Percentiles rank a stretch among this genome's conserved stretches.
These are phyloP conservation scores for Rhynchosporium graminicola DNA, from an alignment of 2,329 filamentous ascomycete species.

Conservation along the genomic window DNA sequence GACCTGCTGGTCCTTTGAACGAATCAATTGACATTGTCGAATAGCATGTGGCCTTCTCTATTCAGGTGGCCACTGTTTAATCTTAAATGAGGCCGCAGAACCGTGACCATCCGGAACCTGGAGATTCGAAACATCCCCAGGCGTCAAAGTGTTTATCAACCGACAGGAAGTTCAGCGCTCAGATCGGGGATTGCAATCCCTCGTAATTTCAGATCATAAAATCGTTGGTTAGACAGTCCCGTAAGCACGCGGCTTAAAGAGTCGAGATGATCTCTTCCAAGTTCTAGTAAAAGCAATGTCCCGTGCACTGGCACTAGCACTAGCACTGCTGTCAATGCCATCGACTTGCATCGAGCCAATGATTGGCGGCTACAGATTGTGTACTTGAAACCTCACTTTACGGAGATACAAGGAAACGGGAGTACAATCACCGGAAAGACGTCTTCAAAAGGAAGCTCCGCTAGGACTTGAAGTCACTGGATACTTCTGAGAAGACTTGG, in stretches of 20 bases:
- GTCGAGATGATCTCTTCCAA: slow-evolving; percentile 38
- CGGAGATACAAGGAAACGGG: background rate
- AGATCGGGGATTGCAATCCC: slow-evolving; percentile 44
- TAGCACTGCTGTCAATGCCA: slow-evolving; percentile 1
- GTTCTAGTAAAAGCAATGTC: slow-evolving; percentile 36
- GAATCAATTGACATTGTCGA: slow-evolving; percentile 53
- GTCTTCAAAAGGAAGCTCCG: background rate
- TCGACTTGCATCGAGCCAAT: background rate
- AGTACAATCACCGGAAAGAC: background rate
- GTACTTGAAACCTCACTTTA: background rate
- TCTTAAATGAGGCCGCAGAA: slow-evolving; percentile 51
- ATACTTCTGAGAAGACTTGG: background rate
- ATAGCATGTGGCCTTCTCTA: slow-evolving; percentile 40
- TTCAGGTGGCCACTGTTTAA: background rate
- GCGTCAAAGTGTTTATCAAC: slow-evolving; percentile 40
- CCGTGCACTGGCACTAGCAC: slow-evolving; percentile 21
- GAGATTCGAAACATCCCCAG: slow-evolving; percentile 35
- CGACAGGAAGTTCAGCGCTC: slow-evolving; percentile 41
- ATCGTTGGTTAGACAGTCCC: slow-evolving; percentile 18
- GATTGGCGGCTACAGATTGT: slow-evolving; percentile 2
- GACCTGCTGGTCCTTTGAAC: too few species aligned
- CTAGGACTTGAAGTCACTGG: background rate
- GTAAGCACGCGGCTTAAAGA: slow-evolving; percentile 27
- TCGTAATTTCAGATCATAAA: slow-evolving; percentile 43
- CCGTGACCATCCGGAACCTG: slow-evolving; percentile 57